These are phyloP conservation scores for Proteromonas lacertae DNA, from an alignment of 352 stramenopile species.

Conservation along the genomic window DNA sequence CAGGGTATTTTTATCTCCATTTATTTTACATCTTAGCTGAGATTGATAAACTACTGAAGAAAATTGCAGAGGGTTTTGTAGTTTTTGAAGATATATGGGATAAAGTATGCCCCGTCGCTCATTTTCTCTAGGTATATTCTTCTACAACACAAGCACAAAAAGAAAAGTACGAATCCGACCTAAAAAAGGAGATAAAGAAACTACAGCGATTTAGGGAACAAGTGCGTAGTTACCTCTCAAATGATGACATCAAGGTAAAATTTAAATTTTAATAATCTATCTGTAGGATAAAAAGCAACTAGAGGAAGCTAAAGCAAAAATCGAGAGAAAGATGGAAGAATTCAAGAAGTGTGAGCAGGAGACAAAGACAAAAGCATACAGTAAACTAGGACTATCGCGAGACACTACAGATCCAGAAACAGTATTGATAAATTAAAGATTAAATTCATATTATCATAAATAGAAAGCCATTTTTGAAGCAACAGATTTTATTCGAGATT, in stretches of 20 bases:
- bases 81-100: conserved; percentile 97
- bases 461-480: no score
- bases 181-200: conserved; percentile 99
- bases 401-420: conserved; percentile 25
- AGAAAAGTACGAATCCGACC: conserved; percentile 90
- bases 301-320: conserved; percentile 33
- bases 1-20: no score
- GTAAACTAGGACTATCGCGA: conserved; percentile 76
- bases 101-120: conserved; percentile 28
- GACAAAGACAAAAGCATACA: conserved; percentile 98
- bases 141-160: conserved; percentile 83
- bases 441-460: no score
- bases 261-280: conserved; percentile 20
- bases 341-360: conserved; percentile 98
- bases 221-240: conserved; percentile 93
- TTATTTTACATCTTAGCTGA: conserved; percentile 16
- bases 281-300: conserved; percentile 16
- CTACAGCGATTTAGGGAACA: conserved; percentile 81
- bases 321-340: conserved; percentile 97
- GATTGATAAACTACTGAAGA: conserved; percentile 96
- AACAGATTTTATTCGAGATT: no score
- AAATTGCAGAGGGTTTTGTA: conserved; percentile 86
- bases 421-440: conserved; percentile 29
- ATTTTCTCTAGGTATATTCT: conserved; percentile 24
- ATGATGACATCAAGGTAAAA: conserved; percentile 92